These are phyloP conservation scores for Prorocentrum cordatum DNA, from an alignment of 169 alveolate genomes.

Conservation along the genomic window DNA sequence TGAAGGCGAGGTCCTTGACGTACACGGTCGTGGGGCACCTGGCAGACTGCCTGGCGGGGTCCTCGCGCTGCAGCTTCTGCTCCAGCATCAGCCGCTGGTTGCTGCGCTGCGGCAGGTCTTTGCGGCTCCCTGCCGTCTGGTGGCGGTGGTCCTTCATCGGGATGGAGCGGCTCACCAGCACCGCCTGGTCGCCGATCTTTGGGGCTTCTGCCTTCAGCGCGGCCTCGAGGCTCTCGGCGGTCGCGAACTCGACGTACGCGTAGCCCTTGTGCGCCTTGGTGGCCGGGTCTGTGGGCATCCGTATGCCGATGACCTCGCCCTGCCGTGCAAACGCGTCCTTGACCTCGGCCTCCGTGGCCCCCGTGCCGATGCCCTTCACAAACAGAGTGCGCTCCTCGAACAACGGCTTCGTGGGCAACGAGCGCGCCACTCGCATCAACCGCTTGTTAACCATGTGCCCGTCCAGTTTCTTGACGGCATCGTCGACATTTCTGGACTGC, in stretches of 20 bases:
- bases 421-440: not conserved
- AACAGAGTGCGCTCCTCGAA: not conserved
- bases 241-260: not conserved
- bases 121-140: not conserved
- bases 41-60: not conserved
- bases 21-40: not conserved
- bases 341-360: not conserved
- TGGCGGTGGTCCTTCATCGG: slow-evolving; percentile 10
- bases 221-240: not conserved
- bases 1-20: slow-evolving; percentile 4
- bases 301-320: not conserved
- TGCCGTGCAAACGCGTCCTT: not conserved
- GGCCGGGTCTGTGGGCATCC: not conserved
- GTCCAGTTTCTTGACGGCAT: not conserved
- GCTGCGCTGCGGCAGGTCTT: not conserved
- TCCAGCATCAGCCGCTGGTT: not conserved
- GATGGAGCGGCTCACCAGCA: not conserved
- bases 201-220: not conserved
- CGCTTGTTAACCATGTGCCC: not conserved
- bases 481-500: not conserved
- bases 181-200: not conserved
- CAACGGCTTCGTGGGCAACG: not conserved
- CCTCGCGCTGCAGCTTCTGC: not conserved
- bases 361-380: not conserved
- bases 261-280: not conserved